A percentile compares a stretch with the other conserved stretches of the same genome.
These are phyloP conservation scores for Apiospora marii DNA, from an alignment of 2,329 filamentous ascomycete genomes.

Conservation along the genomic window DNA sequence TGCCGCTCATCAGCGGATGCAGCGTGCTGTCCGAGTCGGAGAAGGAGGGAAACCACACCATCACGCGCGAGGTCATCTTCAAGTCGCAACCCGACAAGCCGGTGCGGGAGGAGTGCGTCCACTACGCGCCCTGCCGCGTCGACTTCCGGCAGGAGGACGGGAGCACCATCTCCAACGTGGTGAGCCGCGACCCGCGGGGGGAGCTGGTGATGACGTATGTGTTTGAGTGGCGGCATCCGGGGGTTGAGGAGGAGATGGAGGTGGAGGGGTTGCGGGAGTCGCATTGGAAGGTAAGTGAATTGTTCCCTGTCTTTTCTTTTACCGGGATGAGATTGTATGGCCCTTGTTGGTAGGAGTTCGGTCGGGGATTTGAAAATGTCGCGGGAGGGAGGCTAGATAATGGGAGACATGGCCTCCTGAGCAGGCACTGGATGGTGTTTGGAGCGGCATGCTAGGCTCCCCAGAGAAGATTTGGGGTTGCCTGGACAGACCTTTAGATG, in stretches of 20 bases:
- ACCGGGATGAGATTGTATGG: no score
- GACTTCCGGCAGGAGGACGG: conserved; percentile 47
- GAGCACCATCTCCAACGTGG: conserved; percentile 45
- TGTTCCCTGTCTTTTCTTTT: no score
- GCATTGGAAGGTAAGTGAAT: conserved; percentile 37
- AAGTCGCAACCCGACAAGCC: conserved; percentile 18
- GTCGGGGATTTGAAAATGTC: no score
- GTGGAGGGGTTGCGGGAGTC: conserved; percentile 35
- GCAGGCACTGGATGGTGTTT: no score
- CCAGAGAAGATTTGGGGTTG: neutral
- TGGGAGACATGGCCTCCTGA: no score
- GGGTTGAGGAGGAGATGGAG: conserved; percentile 37
- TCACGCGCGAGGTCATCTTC: conserved; percentile 44
- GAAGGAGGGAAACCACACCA: conserved; percentile 26
- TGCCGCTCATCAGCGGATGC: conserved; percentile 45
- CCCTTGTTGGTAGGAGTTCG: no score
- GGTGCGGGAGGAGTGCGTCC: conserved; percentile 43
- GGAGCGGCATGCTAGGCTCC: no score
- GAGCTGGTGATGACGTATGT: conserved; percentile 45
- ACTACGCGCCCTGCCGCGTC: conserved; percentile 43
- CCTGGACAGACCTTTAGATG: neutral
- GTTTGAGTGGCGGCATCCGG: conserved; percentile 46
- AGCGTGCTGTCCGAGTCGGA: conserved; percentile 40
- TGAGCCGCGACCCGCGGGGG: conserved; percentile 40
- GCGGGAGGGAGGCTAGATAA: neutral